Evolutionary conservation across 306 rosid species (phyloP).

Genomic region (Gastrolobium villosum): DNA sequence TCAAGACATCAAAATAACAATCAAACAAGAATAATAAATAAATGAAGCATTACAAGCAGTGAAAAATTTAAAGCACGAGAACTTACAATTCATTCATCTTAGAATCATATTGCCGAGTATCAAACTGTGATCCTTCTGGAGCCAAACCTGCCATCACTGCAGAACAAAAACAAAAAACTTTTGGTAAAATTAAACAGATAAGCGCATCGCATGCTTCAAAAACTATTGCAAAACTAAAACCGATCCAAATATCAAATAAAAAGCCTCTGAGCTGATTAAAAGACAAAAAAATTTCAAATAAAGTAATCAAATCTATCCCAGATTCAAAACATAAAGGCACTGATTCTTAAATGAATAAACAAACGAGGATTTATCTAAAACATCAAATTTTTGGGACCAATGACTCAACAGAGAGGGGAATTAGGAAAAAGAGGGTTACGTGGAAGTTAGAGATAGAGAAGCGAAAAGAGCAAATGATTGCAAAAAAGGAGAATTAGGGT

Average conservation of each 20-base stretch:
- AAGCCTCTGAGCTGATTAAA: background rate
- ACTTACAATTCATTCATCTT: conserved; percentile 88
- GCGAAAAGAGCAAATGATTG: background rate
- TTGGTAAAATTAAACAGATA: background rate
- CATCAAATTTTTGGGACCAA: background rate
- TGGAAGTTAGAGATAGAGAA: conserved; percentile 15
- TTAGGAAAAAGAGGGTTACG: conserved; percentile 45
- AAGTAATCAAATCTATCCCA: conserved; percentile 27
- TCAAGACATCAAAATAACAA: conserved; percentile 24
- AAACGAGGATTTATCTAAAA: background rate
- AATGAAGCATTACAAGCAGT: background rate
- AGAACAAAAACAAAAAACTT: background rate
- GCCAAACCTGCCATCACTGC: conserved; percentile 90
- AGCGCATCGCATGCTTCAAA: background rate
- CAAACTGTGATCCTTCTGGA: conserved; percentile 93
- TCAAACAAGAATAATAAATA: conserved; percentile 4
- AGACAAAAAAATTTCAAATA: background rate
- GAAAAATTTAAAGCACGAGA: background rate
- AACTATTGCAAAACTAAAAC: background rate
- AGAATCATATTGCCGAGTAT: conserved; percentile 82
- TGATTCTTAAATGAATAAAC: background rate
- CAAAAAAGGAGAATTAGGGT: conserved; percentile 57
- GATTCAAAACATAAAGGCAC: conserved; percentile 17
- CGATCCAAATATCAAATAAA: background rate
- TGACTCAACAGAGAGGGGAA: background rate